These are phyloP conservation scores for Phylloporus sp. DNA, from an alignment of 768 basidiomycete species.

Conservation along the genomic window DNA sequence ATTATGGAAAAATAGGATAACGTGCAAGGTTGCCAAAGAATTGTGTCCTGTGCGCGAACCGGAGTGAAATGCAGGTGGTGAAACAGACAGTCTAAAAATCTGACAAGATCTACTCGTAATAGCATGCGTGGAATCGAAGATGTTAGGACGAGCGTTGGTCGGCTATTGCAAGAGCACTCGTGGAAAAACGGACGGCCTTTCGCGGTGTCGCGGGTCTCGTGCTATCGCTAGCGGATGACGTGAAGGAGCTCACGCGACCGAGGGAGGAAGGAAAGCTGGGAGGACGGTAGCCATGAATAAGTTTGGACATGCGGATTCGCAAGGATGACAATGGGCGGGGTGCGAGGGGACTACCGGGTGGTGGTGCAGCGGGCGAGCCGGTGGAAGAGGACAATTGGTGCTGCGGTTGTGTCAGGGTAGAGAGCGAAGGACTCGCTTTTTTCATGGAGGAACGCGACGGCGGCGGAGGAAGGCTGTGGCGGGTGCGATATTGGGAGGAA, in stretches of 20 bases:
- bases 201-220: slow-evolving; percentile 42
- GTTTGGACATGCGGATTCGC: slow-evolving; percentile 49
- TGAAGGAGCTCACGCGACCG: slow-evolving; percentile 26
- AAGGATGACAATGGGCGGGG: slow-evolving; percentile 34
- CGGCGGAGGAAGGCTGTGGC: slow-evolving; percentile 44
- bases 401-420: slow-evolving; percentile 20
- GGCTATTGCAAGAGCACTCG: slow-evolving; percentile 34
- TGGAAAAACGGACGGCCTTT: slow-evolving; percentile 62
- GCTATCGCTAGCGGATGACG: slow-evolving; percentile 32
- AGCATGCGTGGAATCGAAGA: slow-evolving; percentile 1
- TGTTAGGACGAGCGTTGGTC: slow-evolving; percentile 18
- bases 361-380: slow-evolving; percentile 28
- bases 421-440: slow-evolving; percentile 35
- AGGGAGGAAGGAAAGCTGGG: slow-evolving; percentile 34
- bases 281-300: slow-evolving; percentile 42
- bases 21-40: slow-evolving; percentile 10
- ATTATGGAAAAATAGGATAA: slow-evolving; percentile 24
- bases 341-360: too few species aligned
- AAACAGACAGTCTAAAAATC: slow-evolving; percentile 13
- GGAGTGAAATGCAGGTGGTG: slow-evolving; percentile 19
- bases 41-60: slow-evolving; percentile 19
- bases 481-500: slow-evolving; percentile 18
- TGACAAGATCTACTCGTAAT: neutral
- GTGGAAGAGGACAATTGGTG: slow-evolving; percentile 12
- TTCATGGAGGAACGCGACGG: slow-evolving; percentile 65